Evolutionary conservation across 2,329 filamentous ascomycete species (phyloP).

Genomic region (Exophiala mesophila): DNA sequence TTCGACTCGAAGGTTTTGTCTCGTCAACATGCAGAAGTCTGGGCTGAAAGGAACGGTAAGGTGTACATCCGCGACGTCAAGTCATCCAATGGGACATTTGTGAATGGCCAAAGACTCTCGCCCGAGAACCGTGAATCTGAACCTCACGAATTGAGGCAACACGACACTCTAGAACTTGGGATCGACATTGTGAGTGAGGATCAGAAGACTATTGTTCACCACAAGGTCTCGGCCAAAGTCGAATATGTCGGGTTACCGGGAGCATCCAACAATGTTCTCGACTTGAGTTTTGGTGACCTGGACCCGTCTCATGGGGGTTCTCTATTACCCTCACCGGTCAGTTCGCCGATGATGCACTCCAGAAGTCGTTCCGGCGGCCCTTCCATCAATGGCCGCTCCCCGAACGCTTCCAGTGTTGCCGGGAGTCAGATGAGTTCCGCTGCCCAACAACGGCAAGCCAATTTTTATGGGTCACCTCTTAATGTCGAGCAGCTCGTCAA

Average conservation of each 20-base stretch:
- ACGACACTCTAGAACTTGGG: slow-evolving; percentile 87
- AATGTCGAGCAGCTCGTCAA: slow-evolving; percentile 95
- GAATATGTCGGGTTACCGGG: slow-evolving; percentile 86
- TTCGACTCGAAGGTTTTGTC: slow-evolving; percentile 98
- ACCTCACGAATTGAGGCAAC: slow-evolving; percentile 84
- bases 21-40: slow-evolving; percentile 92
- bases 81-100: slow-evolving; percentile 97
- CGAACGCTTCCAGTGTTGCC: slow-evolving; percentile 51
- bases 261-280: slow-evolving; percentile 69
- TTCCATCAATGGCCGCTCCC: slow-evolving; percentile 60
- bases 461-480: slow-evolving; percentile 81
- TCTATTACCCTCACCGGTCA: slow-evolving; percentile 64
- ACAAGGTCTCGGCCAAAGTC: slow-evolving; percentile 95
- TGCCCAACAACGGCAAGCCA: slow-evolving; percentile 68
- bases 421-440: slow-evolving; percentile 54
- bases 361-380: slow-evolving; percentile 67
- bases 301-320: slow-evolving; percentile 70
- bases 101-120: slow-evolving; percentile 85
- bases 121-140: slow-evolving; percentile 95
- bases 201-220: slow-evolving; percentile 96
- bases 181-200: slow-evolving; percentile 99
- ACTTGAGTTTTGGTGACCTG: slow-evolving; percentile 79
- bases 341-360: slow-evolving; percentile 60
- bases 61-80: slow-evolving; percentile 97
- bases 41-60: slow-evolving; percentile 78